Percentiles rank a stretch among this genome's conserved stretches.
Conservation (phyloP, 164 flowering plant genomes). For the Vitis amurensis region DNA sequence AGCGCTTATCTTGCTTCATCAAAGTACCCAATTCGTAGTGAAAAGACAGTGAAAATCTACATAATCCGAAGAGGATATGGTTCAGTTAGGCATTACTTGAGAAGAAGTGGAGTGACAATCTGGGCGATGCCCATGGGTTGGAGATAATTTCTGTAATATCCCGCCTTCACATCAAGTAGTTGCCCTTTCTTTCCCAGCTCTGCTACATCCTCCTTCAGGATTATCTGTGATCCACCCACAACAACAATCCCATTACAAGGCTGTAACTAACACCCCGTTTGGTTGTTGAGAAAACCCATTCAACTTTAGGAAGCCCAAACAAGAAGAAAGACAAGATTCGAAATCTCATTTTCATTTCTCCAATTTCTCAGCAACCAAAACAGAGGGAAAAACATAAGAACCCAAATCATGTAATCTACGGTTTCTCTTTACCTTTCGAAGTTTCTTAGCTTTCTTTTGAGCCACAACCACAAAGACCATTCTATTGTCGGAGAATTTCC, state of each 20-base stretch:
- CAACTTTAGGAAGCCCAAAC: not conserved
- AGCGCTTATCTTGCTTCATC: too few relatives aligned
- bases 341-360: too few relatives aligned
- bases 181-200: slow-evolving; percentile 78
- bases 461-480: slow-evolving; percentile 43
- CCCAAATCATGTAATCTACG: not conserved
- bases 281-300: slow-evolving; percentile 2
- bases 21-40: too few relatives aligned
- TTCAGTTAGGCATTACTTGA: slow-evolving; percentile 53
- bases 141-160: slow-evolving; percentile 75
- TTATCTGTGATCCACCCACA: slow-evolving; percentile 42
- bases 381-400: not conserved
- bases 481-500: slow-evolving; percentile 23
- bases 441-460: slow-evolving; percentile 72
- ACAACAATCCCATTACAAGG: slow-evolving; percentile 2
- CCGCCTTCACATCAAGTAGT: slow-evolving; percentile 75
- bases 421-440: slow-evolving; percentile 45
- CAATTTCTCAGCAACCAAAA: not conserved
- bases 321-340: not conserved
- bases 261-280: not conserved
- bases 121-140: slow-evolving; percentile 76
- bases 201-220: slow-evolving; percentile 76
- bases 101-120: slow-evolving; percentile 66
- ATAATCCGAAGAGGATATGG: not conserved
- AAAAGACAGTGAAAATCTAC: not conserved